Conservation (phyloP, 2,329 filamentous ascomycete species). For the Geosmithia putterillii region DNA sequence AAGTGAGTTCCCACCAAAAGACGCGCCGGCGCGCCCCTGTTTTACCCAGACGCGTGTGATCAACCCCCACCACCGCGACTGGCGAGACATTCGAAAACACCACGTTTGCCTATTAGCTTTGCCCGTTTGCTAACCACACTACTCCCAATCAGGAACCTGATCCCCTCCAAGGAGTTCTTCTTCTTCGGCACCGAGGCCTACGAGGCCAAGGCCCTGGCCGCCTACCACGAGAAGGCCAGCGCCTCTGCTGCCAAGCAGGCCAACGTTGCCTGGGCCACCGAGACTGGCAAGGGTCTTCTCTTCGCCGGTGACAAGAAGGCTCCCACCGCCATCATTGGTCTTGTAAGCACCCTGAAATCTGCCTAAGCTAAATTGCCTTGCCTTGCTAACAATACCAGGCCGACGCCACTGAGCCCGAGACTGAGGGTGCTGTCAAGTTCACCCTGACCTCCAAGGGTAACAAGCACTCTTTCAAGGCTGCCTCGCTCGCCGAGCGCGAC, state of each 20-base stretch:
- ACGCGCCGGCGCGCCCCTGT: background rate
- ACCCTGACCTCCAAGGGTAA: conserved; percentile 72
- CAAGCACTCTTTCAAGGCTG: conserved; percentile 90
- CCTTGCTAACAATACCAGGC: conserved; percentile 22
- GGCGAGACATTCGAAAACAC: background rate
- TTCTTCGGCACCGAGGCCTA: conserved; percentile 68
- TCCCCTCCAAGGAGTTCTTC: conserved; percentile 89
- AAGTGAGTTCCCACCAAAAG: conserved; percentile 54
- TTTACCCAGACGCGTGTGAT: too few species aligned
- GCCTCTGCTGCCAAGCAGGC: conserved; percentile 60
- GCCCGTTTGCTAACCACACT: conserved; percentile 11
- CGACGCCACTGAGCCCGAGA: conserved; percentile 56
- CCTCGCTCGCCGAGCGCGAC: conserved; percentile 64
- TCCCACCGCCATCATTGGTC: conserved; percentile 71
- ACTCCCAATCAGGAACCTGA: conserved; percentile 55
- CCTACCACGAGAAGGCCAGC: conserved; percentile 86
- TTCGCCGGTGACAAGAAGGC: conserved; percentile 81
- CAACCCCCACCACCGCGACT: too few species aligned
- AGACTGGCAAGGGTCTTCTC: conserved; percentile 90
- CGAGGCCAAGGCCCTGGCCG: conserved; percentile 58
- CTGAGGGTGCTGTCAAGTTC: conserved; percentile 72
- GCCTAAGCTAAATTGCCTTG: background rate
- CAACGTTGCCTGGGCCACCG: conserved; percentile 75
- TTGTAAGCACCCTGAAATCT: conserved; percentile 40
- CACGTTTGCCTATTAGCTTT: too few species aligned